Percentiles rank a stretch among this genome's conserved stretches.
phyloP scores from a whole-genome alignment of 2,329 filamentous ascomycete species.

The Sporothrix globosa region DNA sequence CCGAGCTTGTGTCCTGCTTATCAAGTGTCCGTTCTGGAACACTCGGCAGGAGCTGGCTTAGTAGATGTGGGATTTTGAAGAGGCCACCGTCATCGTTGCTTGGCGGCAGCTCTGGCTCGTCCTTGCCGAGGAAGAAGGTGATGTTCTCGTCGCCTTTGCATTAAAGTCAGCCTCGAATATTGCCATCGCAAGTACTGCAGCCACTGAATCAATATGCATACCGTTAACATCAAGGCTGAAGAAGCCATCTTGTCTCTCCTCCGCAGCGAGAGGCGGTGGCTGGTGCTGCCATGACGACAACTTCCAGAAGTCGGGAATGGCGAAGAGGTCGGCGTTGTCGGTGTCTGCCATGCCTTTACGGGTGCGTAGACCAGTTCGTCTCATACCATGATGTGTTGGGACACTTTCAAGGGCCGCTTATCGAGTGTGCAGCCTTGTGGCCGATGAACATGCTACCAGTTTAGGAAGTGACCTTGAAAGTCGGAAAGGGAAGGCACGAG shows the following conservation, averaged over 20 bases:
- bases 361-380: background rate
- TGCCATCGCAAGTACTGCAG: background rate
- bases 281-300: slow-evolving; percentile 55
- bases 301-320: slow-evolving; percentile 64
- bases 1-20: background rate
- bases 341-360: slow-evolving; percentile 29
- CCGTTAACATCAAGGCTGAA: slow-evolving; percentile 50
- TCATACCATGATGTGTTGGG: slow-evolving; percentile 1
- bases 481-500: slow-evolving; percentile 3
- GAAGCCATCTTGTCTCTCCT: slow-evolving; percentile 41
- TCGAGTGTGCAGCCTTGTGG: slow-evolving; percentile 9
- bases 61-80: slow-evolving; percentile 48
- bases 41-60: slow-evolving; percentile 34
- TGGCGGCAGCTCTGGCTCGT: slow-evolving; percentile 12
- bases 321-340: slow-evolving; percentile 60
- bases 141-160: slow-evolving; percentile 18
- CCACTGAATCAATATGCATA: slow-evolving; percentile 33
- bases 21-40: background rate
- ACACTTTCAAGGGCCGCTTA: background rate
- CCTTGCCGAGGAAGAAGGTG: slow-evolving; percentile 33
- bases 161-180: background rate
- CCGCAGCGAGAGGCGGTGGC: background rate
- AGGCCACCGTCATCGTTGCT: slow-evolving; percentile 42
- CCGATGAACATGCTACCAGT: background rate
- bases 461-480: slow-evolving; percentile 29